Evolutionary conservation across 208 protist species (phyloP).

Genomic region (Leishmania turanica): DNA sequence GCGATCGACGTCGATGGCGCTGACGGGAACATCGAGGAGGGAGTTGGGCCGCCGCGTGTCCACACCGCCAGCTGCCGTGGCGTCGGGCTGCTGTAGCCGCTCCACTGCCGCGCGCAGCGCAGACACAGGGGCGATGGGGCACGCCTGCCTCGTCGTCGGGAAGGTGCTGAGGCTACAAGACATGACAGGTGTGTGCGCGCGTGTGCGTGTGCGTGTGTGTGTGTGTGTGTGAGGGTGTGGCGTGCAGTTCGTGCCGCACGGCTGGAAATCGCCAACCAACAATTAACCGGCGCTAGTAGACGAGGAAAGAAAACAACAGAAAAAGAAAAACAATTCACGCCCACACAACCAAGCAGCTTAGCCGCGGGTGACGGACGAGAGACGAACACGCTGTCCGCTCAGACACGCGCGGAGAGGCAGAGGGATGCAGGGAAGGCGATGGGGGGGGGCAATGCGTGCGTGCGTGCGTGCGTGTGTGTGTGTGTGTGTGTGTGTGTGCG

Average conservation of each 20-base stretch:
- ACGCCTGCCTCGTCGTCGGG: conserved; percentile 25
- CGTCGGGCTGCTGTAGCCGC: conserved; percentile 24
- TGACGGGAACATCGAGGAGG: conserved; percentile 76
- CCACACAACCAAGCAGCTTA: neutral
- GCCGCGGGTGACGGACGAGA: neutral
- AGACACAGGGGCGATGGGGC: conserved; percentile 7
- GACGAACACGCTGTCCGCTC: neutral
- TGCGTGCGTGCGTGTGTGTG: too few relatives aligned
- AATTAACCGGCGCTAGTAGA: neutral
- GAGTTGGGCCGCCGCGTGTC: conserved; percentile 38
- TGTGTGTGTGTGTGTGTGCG: too few relatives aligned
- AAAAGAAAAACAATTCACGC: neutral
- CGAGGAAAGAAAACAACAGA: too few relatives aligned
- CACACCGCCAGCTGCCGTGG: neutral
- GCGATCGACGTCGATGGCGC: conserved; percentile 52
- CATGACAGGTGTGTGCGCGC: conserved; percentile 8
- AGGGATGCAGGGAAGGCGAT: neutral
- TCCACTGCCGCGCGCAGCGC: conserved; percentile 27
- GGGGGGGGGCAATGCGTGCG: neutral
- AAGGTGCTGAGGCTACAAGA: conserved; percentile 31
- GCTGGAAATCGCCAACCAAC: neutral
- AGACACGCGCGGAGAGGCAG: neutral
- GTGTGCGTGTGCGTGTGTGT: neutral
- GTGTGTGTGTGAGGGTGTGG: neutral
- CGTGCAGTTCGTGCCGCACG: neutral